Base-by-base conservation (phyloP, 2,329 filamentous ascomycete genomes). In the Phialocephala sp. region DNA sequence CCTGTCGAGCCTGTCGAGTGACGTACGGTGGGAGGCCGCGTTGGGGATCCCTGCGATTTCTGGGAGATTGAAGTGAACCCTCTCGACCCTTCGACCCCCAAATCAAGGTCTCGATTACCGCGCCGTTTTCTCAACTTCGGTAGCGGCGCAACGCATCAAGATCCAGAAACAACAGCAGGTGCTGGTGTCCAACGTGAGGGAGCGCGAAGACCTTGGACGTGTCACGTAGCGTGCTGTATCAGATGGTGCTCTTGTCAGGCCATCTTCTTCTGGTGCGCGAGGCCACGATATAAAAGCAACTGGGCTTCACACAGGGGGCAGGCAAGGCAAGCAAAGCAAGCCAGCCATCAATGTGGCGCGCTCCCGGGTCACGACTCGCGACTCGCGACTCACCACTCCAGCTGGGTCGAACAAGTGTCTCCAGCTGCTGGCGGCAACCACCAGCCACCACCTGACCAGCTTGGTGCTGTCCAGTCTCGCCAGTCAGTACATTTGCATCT, bases 361-460 rank as follows among this genome's bases (percentile, higher is more conserved):
- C 20, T n/a, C 11, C 43, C 6, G 43, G 43, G 18, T 47, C 20
- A 47, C 43, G 43, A 47, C 43, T 47, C 43, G 32, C 27, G n/a
- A 45, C 6, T 47, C 43, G 32, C 27, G n/a, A 45, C n/a, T 4
- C 43, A 18, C 14, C 8, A 45, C 47, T 5, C 18, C 50, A 50
- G 50, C 50, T 32, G 50, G 3, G 50, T 54, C 24, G 45, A 50
- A 50, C 45, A 50, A 24, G 45, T 50, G 45, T 50, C 45, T 24
- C 45, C 45, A 20, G 20, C 45, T n/a, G 45, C 45, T 50, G 45
- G 50, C 50, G 50, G 50, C 50, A 54, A 54, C 50, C 22, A 54
- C 2, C 50, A 54, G 24, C 50, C 50, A 54, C 50, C 18, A 50
- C 9, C 2, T 11, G 8, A 50, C 11, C 18, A n/a, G 22, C 45